Conservation (phyloP, 305 asterid species). For the Ilex paraguariensis region DNA sequence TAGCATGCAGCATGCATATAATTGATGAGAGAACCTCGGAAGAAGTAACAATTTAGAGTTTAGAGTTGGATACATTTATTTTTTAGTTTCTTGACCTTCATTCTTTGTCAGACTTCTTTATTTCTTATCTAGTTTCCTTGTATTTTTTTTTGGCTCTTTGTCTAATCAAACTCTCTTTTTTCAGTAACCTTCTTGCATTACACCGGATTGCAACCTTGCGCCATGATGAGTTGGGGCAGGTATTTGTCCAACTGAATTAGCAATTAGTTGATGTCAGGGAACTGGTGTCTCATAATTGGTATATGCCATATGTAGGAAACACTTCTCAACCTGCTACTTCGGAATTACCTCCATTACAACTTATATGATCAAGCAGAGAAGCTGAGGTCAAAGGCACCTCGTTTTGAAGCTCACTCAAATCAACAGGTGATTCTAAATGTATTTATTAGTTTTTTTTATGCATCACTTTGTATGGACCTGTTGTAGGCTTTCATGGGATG, state of each 20-base stretch:
- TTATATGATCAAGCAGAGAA: constrained; percentile 72
- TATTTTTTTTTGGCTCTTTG: neutral
- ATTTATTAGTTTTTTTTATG: neutral
- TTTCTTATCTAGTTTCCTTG: neutral
- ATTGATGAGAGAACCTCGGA: too few species aligned
- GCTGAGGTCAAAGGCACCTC: constrained; percentile 65
- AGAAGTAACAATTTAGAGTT: too few species aligned
- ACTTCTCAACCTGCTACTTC: constrained; percentile 51
- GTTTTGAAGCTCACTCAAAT: constrained; percentile 62
- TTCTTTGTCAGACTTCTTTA: neutral
- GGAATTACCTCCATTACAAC: constrained; percentile 68
- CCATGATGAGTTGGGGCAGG: constrained; percentile 47
- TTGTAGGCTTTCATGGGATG: too few species aligned
- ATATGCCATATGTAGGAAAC: constrained; percentile 43
- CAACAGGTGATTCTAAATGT: constrained; percentile 48
- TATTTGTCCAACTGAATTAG: constrained; percentile 12
- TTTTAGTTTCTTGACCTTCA: neutral
- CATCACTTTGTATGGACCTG: too few species aligned
- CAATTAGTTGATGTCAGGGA: neutral
- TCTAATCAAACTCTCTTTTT: constrained; percentile 5
- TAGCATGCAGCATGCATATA: too few species aligned
- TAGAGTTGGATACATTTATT: neutral
- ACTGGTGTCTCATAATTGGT: neutral
- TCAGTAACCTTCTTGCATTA: constrained; percentile 39
- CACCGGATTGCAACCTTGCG: constrained; percentile 42